Evolutionary conservation across 345 rosid genomes (phyloP).

Genomic region (Iberis pinnata): DNA sequence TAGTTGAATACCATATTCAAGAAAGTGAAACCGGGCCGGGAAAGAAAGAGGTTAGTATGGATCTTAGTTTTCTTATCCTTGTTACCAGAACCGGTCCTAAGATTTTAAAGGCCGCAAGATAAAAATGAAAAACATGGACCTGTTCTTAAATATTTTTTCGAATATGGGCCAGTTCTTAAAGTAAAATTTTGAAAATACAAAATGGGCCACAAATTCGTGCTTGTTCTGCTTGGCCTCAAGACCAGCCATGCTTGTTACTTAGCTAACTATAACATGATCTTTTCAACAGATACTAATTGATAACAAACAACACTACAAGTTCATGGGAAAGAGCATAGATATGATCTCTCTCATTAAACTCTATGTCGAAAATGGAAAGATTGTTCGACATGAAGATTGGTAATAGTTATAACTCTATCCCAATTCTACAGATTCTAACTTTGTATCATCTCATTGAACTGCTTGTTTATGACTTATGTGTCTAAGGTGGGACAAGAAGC

Average conservation of each 20-base stretch:
- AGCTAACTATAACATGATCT: background rate
- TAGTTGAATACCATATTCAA: constrained; percentile 54
- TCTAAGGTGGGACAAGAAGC: constrained; percentile 86
- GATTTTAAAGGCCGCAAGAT: no score
- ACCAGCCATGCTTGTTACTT: no score
- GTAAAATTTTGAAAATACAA: no score
- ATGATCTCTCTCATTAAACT: constrained; percentile 80
- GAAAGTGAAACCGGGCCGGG: constrained; percentile 42
- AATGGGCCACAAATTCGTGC: no score
- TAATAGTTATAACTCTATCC: constrained; percentile 20
- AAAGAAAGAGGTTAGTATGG: constrained; percentile 67
- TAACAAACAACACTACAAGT: constrained; percentile 77
- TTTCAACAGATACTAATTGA: constrained; percentile 67
- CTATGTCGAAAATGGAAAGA: constrained; percentile 60
- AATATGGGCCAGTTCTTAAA: no score
- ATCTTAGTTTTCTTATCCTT: background rate
- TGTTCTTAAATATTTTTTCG: no score
- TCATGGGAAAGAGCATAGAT: constrained; percentile 59
- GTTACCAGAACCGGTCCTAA: background rate
- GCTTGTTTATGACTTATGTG: constrained; percentile 3
- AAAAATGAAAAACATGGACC: no score
- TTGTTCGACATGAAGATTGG: constrained; percentile 87
- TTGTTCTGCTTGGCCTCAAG: no score
- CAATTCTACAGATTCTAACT: background rate
- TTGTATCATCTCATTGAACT: background rate